Evolutionary conservation across 495 filamentous ascomycete genomes (phyloP).

Genomic region (Bacidia rubella): DNA sequence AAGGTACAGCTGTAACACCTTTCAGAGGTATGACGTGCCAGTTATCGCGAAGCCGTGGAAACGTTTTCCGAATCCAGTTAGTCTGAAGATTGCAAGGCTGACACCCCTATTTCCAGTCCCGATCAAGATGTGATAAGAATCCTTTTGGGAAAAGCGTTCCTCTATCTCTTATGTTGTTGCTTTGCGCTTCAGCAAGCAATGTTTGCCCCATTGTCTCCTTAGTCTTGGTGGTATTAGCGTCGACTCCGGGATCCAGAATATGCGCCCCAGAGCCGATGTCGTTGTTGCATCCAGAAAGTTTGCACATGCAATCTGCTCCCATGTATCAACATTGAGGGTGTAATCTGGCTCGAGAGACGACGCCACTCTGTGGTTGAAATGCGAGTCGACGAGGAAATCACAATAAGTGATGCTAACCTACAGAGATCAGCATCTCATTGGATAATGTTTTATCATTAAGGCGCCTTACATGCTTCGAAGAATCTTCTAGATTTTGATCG

Average conservation of each 20-base stretch:
- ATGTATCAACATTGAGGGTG: conserved; percentile 48
- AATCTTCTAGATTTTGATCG: conserved; percentile 78
- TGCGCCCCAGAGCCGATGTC: conserved; percentile 60
- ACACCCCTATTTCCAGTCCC: too few relatives aligned
- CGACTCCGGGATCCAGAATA: conserved; percentile 72
- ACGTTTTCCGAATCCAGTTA: too few relatives aligned
- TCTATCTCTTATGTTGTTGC: neutral
- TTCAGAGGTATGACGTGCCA: too few relatives aligned
- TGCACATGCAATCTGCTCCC: conserved; percentile 62
- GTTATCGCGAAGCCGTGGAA: too few relatives aligned
- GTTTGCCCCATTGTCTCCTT: conserved; percentile 63
- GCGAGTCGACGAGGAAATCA: conserved; percentile 76
- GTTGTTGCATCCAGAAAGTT: conserved; percentile 66
- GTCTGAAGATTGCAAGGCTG: too few relatives aligned
- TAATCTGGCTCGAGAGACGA: conserved; percentile 63
- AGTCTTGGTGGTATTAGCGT: conserved; percentile 53
- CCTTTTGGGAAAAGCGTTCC: too few relatives aligned
- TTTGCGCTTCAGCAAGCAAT: conserved; percentile 59
- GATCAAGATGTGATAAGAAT: too few relatives aligned
- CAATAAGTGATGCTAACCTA: conserved; percentile 60
- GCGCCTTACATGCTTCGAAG: conserved; percentile 64
- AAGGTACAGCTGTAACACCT: too few relatives aligned
- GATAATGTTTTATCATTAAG: conserved; percentile 2
- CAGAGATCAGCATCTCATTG: conserved; percentile 2
- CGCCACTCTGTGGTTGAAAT: conserved; percentile 45